Conservation (phyloP, 208 protist species). For the Acanthamoeba sp. region DNA sequence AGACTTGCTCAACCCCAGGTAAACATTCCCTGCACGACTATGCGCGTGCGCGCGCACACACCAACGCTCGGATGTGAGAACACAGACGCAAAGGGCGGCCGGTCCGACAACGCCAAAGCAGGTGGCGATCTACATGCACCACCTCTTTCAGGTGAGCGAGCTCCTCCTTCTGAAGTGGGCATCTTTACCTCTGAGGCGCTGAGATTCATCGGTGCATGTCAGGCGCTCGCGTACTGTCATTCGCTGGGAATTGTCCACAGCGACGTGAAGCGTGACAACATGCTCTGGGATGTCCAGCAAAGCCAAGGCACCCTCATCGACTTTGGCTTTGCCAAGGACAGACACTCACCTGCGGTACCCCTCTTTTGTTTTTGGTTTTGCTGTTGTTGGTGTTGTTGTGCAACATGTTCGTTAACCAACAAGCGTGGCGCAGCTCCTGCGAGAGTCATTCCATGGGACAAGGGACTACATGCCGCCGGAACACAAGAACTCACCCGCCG, state of each 20-base stretch:
- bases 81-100: neutral
- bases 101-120: neutral
- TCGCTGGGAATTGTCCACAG: slow-evolving; percentile 18
- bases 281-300: neutral
- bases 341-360: neutral
- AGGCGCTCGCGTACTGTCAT: neutral
- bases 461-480: neutral
- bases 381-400: no score
- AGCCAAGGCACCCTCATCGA: neutral
- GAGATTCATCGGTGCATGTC: neutral
- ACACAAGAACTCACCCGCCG: neutral
- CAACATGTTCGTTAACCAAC: neutral
- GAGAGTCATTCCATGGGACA: neutral
- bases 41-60: no score
- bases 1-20: neutral
- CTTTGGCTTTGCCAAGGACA: slow-evolving; percentile 31
- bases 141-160: neutral
- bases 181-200: neutral
- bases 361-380: no score
- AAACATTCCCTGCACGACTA: neutral
- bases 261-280: neutral
- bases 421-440: neutral
- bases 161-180: neutral
- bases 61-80: neutral
- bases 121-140: neutral